These are phyloP conservation scores for Sequoia sempervirens DNA, from an alignment of 75 land plant genomes.

Conservation along the genomic window DNA sequence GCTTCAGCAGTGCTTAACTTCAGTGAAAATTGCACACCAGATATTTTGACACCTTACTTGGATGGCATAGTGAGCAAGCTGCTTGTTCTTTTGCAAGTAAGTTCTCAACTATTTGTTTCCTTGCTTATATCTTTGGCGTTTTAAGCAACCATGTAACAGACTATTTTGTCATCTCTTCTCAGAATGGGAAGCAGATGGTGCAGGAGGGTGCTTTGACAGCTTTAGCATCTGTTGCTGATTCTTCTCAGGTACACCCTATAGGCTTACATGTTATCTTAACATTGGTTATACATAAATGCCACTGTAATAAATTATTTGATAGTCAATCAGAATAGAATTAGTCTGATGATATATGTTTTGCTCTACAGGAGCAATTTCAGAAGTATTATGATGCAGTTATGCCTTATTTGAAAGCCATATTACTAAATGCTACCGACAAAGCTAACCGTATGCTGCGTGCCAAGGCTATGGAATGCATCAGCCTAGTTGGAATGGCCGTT, in stretches of 20 bases:
- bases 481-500: conserved; percentile 99
- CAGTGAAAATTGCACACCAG: conserved; percentile 93
- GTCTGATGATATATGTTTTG: background rate
- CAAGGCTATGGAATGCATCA: conserved; percentile 98
- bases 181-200: conserved; percentile 99
- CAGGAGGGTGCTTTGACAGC: conserved; percentile 99
- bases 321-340: background rate
- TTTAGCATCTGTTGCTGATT: conserved; percentile 96
- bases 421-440: conserved; percentile 92
- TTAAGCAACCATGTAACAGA: background rate
- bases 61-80: conserved; percentile 93
- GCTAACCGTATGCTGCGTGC: conserved; percentile 95
- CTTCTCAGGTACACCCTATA: conserved; percentile 66
- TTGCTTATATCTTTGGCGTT: background rate
- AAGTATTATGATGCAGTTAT: conserved; percentile 97
- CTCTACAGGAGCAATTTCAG: conserved; percentile 74
- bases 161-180: conserved; percentile 4
- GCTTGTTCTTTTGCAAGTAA: conserved; percentile 90
- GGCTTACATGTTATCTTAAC: background rate
- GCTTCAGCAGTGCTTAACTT: conserved; percentile 97
- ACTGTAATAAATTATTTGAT: background rate
- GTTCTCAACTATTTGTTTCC: conserved; percentile 2
- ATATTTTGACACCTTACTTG: conserved; percentile 88
- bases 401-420: conserved; percentile 90
- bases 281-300: background rate